These are phyloP conservation scores for Phallus indusiatus DNA, from an alignment of 768 basidiomycete genomes.

Conservation along the genomic window DNA sequence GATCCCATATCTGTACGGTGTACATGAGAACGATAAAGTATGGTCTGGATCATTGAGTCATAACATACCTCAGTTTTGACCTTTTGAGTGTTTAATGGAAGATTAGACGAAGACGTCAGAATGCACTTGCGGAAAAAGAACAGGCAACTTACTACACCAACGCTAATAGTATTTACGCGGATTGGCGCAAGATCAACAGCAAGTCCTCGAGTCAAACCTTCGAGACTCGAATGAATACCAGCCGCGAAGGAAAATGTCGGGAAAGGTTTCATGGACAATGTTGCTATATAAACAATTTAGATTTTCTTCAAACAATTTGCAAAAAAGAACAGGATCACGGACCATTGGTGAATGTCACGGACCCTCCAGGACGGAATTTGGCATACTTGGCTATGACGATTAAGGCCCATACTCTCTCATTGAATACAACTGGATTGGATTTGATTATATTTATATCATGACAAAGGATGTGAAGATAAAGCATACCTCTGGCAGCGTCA, in stretches of 20 bases:
- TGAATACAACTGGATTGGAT: conserved; percentile 5
- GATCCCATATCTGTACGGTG: conserved; percentile 7
- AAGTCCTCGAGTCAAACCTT: conserved; percentile 8
- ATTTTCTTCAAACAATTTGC: background rate
- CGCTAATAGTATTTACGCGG: conserved; percentile 10
- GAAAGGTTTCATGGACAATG: conserved; percentile 3
- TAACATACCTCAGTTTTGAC: conserved; percentile 4
- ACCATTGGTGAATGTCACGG: conserved; percentile 7
- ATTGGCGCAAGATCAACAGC: conserved; percentile 12
- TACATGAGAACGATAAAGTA: background rate
- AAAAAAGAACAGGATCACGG: background rate
- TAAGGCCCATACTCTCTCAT: conserved; percentile 9
- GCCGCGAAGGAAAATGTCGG: conserved; percentile 7
- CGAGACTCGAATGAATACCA: conserved; percentile 3
- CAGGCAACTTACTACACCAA: conserved; percentile 7
- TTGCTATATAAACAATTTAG: background rate
- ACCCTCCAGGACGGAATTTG: conserved; percentile 3
- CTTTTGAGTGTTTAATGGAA: background rate
- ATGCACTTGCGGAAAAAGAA: background rate
- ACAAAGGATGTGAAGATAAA: too few species aligned
- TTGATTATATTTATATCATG: background rate
- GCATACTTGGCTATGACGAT: conserved; percentile 2
- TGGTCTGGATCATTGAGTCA: too few species aligned
- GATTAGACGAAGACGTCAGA: too few species aligned
- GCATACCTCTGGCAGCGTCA: too few species aligned